Percentiles rank a stretch among this genome's conserved stretches.
Conservation (phyloP, 257 asterid genomes). For the Plantago elongata region DNA sequence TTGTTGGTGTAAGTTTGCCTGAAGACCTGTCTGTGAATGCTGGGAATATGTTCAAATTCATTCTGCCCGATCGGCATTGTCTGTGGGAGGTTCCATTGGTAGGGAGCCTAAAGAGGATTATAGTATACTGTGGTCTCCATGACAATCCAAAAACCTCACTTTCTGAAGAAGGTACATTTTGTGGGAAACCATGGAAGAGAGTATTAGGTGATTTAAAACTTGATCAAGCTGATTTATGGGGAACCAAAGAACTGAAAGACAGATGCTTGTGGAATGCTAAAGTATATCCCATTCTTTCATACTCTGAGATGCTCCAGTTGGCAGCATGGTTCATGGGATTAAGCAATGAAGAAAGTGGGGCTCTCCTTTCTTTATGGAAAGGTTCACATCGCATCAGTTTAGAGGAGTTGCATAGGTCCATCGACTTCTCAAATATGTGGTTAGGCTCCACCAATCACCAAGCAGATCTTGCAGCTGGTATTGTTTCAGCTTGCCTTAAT, state of each 20-base stretch:
- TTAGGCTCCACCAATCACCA: constrained; percentile 72
- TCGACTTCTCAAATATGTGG: constrained; percentile 81
- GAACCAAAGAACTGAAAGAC: constrained; percentile 40
- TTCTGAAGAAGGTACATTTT: constrained; percentile 72
- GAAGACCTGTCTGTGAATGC: constrained; percentile 22
- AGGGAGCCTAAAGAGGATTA: constrained; percentile 53
- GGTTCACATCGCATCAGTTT: constrained; percentile 65
- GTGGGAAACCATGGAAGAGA: constrained; percentile 95
- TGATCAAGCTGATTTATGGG: constrained; percentile 74
- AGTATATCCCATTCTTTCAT: constrained; percentile 69
- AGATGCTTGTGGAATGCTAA: constrained; percentile 94
- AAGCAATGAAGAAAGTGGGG: constrained; percentile 36
- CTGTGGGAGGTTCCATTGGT: constrained; percentile 97
- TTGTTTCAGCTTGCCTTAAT: constrained; percentile 73
- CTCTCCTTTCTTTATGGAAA: constrained; percentile 50
- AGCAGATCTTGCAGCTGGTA: constrained; percentile 76
- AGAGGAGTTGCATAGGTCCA: constrained; percentile 85
- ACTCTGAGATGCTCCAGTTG: constrained; percentile 66
- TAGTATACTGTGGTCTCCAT: constrained; percentile 90
- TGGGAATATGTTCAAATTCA: constrained; percentile 54
- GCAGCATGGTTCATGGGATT: constrained; percentile 95
- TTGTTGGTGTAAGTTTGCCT: constrained; percentile 72
- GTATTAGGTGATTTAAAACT: constrained; percentile 67
- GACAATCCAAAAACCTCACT: constrained; percentile 75
- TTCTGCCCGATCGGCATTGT: constrained; percentile 96